These are phyloP conservation scores for Clonostachys solani DNA, from an alignment of 2,329 filamentous ascomycete genomes.

Conservation along the genomic window DNA sequence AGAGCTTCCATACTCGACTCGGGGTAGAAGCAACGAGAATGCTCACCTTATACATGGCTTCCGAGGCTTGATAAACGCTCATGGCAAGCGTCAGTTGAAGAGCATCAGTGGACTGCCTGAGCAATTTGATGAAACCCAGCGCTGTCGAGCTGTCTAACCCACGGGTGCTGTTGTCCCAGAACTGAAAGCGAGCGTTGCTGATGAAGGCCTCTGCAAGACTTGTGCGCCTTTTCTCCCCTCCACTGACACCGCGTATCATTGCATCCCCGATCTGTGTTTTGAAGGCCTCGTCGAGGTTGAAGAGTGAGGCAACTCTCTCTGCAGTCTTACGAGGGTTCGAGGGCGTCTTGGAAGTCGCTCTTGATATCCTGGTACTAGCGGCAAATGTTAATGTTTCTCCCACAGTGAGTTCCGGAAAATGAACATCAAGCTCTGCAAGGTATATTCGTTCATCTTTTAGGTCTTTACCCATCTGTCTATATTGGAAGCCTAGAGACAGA, in stretches of 20 bases:
- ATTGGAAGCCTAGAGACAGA: constrained; percentile 8
- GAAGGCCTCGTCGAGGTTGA: constrained; percentile 12
- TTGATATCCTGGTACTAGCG: constrained; percentile 25
- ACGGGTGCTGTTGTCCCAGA: constrained; percentile 63
- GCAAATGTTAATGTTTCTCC: constrained; percentile 59
- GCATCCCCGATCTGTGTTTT: constrained; percentile 59
- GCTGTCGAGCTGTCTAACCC: constrained; percentile 60
- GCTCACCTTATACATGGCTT: constrained; percentile 51
- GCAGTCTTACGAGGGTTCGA: too few species aligned
- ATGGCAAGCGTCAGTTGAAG: constrained; percentile 28
- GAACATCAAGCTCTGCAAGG: constrained; percentile 57
- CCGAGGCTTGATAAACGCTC: constrained; percentile 53
- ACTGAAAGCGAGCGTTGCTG: constrained; percentile 45
- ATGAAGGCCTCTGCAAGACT: constrained; percentile 61
- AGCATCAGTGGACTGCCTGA: constrained; percentile 24
- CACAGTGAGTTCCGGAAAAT: constrained; percentile 61
- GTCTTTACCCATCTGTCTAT: constrained; percentile 27
- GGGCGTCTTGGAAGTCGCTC: too few species aligned
- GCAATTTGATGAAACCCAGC: constrained; percentile 54
- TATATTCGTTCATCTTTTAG: constrained; percentile 53
- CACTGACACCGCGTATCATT: constrained; percentile 46
- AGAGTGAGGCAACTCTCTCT: too few species aligned
- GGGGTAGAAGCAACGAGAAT: too few species aligned
- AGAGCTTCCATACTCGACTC: constrained; percentile 19
- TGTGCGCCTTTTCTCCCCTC: constrained; percentile 61